These are phyloP conservation scores for Solanum hybrid DNA, from an alignment of 305 asterid genomes.

Conservation along the genomic window DNA sequence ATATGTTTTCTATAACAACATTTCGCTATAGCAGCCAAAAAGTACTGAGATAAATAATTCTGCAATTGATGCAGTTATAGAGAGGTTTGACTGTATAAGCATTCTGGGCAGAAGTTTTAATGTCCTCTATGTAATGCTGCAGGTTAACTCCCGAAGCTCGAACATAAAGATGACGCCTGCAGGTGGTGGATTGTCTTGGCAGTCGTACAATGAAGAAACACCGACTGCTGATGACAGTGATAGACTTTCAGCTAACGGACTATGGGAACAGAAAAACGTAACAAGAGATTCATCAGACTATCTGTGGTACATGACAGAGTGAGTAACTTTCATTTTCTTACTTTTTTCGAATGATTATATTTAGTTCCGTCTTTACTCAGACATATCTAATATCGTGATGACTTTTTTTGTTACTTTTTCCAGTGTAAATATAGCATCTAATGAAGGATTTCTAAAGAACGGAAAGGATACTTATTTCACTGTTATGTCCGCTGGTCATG, in stretches of 20 bases:
- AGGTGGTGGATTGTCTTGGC: constrained; percentile 44
- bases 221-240: constrained; percentile 65
- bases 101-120: not conserved
- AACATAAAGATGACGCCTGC: constrained; percentile 47
- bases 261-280: constrained; percentile 64
- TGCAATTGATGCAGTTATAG: not conserved
- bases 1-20: not conserved
- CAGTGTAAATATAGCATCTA: constrained; percentile 65
- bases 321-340: constrained; percentile 18
- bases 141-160: constrained; percentile 52
- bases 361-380: not conserved
- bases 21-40: not conserved
- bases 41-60: not conserved
- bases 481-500: constrained; percentile 88
- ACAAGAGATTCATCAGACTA: constrained; percentile 87
- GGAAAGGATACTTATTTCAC: constrained; percentile 55
- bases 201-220: constrained; percentile 63
- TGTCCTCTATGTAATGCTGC: constrained; percentile 12
- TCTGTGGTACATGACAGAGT: constrained; percentile 88
- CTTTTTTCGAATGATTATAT: not conserved
- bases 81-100: not conserved
- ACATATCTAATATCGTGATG: not conserved
- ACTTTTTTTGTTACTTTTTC: not conserved
- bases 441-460: constrained; percentile 59
- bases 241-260: constrained; percentile 34